These are phyloP conservation scores for Meira nashicola DNA, from an alignment of 1,284 basidiomycete genomes.

Conservation along the genomic window DNA sequence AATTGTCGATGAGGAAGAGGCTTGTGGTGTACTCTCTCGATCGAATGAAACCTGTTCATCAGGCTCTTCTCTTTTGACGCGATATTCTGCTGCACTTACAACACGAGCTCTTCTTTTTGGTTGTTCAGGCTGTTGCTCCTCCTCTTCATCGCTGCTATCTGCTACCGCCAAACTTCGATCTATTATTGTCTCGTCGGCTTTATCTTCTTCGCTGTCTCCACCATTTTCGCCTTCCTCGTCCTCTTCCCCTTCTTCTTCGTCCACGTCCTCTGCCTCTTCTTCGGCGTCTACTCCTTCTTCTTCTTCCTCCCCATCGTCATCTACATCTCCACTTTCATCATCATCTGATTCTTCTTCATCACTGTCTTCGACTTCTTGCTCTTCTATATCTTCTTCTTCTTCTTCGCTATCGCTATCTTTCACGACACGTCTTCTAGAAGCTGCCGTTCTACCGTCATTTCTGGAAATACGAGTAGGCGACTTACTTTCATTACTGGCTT, in stretches of 20 bases:
- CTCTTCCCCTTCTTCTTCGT: conserved; percentile 8
- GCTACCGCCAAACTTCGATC: neutral
- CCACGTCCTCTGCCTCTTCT: conserved; percentile 8
- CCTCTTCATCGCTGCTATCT: neutral
- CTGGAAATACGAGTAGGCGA: too few species aligned
- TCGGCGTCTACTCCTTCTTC: conserved; percentile 13
- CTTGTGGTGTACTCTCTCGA: neutral
- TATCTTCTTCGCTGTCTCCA: neutral
- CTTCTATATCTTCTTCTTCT: conserved; percentile 17
- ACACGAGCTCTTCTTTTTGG: too few species aligned
- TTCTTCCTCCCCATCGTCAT: conserved; percentile 1
- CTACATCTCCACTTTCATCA: conserved; percentile 14
- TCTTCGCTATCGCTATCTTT: conserved; percentile 10
- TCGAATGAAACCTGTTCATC: neutral
- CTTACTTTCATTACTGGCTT: too few species aligned
- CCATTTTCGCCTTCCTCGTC: neutral
- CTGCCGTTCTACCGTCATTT: too few species aligned
- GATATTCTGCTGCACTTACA: neutral
- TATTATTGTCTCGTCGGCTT: neutral
- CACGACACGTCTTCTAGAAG: neutral
- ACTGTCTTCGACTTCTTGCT: conserved; percentile 10
- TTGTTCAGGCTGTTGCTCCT: neutral
- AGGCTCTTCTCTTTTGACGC: conserved; percentile 4
- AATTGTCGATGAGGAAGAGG: neutral
- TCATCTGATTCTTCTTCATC: conserved; percentile 11